phyloP scores from a whole-genome alignment of 2,329 filamentous ascomycete genomes.

The Teratosphaeria zuluensis region DNA sequence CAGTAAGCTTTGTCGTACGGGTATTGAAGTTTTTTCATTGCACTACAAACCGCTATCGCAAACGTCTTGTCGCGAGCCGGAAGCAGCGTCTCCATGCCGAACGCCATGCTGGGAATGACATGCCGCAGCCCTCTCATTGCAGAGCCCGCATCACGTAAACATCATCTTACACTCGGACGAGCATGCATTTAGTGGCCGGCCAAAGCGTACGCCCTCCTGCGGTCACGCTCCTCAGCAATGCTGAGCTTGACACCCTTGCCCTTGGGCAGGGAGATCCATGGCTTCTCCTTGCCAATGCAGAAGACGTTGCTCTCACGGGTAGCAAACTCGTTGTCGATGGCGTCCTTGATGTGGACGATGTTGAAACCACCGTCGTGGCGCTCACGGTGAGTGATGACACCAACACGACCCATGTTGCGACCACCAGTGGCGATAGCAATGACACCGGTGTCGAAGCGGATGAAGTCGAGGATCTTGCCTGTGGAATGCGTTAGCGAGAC shows the following conservation, averaged over 20 bases:
- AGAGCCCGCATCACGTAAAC: background rate
- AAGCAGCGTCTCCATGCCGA: background rate
- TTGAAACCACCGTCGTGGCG: slow-evolving; percentile 99
- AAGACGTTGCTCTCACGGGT: slow-evolving; percentile 99
- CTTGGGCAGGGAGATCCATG: slow-evolving; percentile 99
- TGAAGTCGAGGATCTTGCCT: slow-evolving; percentile 87
- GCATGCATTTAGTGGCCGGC: slow-evolving; percentile 28
- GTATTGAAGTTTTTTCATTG: background rate
- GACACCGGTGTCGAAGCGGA: slow-evolving; percentile 97
- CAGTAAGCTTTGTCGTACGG: background rate
- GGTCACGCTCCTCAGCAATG: slow-evolving; percentile 98
- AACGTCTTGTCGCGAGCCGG: background rate
- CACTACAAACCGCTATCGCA: background rate
- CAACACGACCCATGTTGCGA: slow-evolving; percentile 99
- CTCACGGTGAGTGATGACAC: slow-evolving; percentile 99
- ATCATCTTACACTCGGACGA: background rate
- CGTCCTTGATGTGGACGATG: slow-evolving; percentile 96
- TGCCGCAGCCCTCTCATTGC: background rate
- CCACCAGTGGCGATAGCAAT: slow-evolving; percentile 98
- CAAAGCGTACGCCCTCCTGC: slow-evolving; percentile 65
- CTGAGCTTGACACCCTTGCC: slow-evolving; percentile 99
- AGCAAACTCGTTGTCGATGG: slow-evolving; percentile 99
- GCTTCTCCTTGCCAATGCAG: slow-evolving; percentile 97
- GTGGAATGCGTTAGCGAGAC: background rate
- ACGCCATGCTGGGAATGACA: background rate